Conservation (phyloP, 2,329 filamentous ascomycete genomes). For the Hymenoscyphus occultus region DNA sequence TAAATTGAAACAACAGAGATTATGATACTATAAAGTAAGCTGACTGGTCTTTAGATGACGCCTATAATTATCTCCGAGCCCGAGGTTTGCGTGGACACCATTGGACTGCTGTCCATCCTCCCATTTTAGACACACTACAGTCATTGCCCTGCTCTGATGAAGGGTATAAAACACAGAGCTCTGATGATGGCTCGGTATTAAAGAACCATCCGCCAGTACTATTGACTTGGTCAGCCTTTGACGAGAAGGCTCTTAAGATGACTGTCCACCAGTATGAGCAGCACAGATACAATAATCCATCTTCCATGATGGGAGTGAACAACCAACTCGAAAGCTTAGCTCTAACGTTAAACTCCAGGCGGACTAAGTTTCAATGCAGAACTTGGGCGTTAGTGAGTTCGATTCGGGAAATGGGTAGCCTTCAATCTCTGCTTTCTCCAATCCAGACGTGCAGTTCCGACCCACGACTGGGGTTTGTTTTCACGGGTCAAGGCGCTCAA, state of each 20-base stretch:
- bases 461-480: conserved; percentile 20
- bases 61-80: neutral
- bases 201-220: neutral
- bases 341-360: neutral
- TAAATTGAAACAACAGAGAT: conserved; percentile 24
- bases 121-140: neutral
- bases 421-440: neutral
- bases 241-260: neutral
- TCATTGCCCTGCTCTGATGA: neutral
- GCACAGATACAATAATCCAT: neutral
- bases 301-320: too few species aligned
- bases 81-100: neutral
- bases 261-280: neutral
- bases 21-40: conserved; percentile 5
- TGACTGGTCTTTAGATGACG: neutral
- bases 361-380: neutral
- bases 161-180: neutral
- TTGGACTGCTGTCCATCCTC: neutral
- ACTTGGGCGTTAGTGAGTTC: conserved; percentile 2
- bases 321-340: neutral
- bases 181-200: neutral
- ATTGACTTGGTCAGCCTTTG: neutral
- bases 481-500: conserved; percentile 31
- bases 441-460: neutral
- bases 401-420: neutral